These are phyloP conservation scores for Pestalotiopsis sp. DNA, from an alignment of 2,329 filamentous ascomycete species.

Conservation along the genomic window DNA sequence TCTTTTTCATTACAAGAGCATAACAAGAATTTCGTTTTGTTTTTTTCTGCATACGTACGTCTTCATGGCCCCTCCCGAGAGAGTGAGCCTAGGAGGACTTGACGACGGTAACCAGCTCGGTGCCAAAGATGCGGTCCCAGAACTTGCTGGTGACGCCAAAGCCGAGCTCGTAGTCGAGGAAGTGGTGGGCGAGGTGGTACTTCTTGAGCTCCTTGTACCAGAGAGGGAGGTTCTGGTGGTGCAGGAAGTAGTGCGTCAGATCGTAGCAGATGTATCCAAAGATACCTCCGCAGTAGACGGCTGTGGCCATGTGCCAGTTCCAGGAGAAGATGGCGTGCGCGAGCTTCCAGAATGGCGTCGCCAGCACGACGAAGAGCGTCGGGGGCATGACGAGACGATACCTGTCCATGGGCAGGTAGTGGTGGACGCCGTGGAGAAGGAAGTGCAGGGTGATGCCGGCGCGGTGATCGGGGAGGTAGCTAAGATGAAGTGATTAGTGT, in stretches of 20 bases:
- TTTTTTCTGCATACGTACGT: neutral
- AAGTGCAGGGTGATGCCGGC: constrained; percentile 88
- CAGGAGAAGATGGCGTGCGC: constrained; percentile 81
- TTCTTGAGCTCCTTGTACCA: constrained; percentile 96
- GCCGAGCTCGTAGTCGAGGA: constrained; percentile 95
- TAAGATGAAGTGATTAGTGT: constrained; percentile 40
- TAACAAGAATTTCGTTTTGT: neutral
- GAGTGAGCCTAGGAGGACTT: constrained; percentile 27
- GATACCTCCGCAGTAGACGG: constrained; percentile 85
- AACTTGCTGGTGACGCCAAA: constrained; percentile 96
- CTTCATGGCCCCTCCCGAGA: neutral
- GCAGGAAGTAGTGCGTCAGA: constrained; percentile 96
- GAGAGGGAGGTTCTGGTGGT: constrained; percentile 86
- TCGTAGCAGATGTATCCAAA: constrained; percentile 98
- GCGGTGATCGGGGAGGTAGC: constrained; percentile 87
- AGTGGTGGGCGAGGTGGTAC: constrained; percentile 96
- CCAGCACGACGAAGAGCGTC: constrained; percentile 79
- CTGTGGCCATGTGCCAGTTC: constrained; percentile 80
- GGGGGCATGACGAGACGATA: constrained; percentile 98
- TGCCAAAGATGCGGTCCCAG: constrained; percentile 93
- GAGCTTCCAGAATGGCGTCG: constrained; percentile 88
- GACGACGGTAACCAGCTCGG: constrained; percentile 62
- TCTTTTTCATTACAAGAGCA: neutral
- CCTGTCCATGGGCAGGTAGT: constrained; percentile 99
- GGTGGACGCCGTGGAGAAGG: constrained; percentile 92